Evolutionary conservation across 495 filamentous ascomycete species (phyloP).

Genomic region (Wilcoxina mikolae): DNA sequence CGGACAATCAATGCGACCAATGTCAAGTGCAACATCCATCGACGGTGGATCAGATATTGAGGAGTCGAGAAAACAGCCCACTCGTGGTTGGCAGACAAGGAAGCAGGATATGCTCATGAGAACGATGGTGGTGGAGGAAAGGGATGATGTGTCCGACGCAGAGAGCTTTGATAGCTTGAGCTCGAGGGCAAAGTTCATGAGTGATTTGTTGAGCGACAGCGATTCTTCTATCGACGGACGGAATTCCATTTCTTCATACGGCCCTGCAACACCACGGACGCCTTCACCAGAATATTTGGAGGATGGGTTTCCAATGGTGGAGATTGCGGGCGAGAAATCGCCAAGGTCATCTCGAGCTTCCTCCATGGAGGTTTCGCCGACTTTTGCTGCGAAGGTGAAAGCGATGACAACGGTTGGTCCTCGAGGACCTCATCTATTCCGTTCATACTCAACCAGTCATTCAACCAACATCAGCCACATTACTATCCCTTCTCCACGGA

Average conservation of each 20-base stretch:
- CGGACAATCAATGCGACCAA: conserved; percentile 8
- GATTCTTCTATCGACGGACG: conserved; percentile 24
- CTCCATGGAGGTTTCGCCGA: conserved; percentile 32
- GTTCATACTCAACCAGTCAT: conserved; percentile 35
- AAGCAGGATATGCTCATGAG: conserved; percentile 23
- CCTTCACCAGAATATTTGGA: conserved; percentile 21
- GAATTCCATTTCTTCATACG: conserved; percentile 47
- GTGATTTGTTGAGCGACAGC: conserved; percentile 27
- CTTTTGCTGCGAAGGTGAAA: conserved; percentile 27
- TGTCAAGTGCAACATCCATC: conserved; percentile 27
- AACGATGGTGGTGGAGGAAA: conserved; percentile 14
- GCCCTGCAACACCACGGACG: conserved; percentile 53
- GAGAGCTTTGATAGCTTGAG: conserved; percentile 28
- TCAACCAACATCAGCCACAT: conserved; percentile 20
- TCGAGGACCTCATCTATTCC: conserved; percentile 77
- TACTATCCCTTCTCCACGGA: conserved; percentile 16
- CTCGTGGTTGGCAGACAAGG: conserved; percentile 24
- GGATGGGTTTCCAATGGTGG: conserved; percentile 22
- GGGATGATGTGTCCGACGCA: conserved; percentile 24
- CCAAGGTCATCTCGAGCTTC: conserved; percentile 27
- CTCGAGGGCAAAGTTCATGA: conserved; percentile 24
- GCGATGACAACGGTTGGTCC: conserved; percentile 60
- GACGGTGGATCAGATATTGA: conserved; percentile 23
- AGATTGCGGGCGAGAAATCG: conserved; percentile 22
- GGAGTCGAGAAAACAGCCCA: conserved; percentile 12